These are phyloP conservation scores for Ophiosphaerella narmari DNA, from an alignment of 2,329 filamentous ascomycete species.

Conservation along the genomic window DNA sequence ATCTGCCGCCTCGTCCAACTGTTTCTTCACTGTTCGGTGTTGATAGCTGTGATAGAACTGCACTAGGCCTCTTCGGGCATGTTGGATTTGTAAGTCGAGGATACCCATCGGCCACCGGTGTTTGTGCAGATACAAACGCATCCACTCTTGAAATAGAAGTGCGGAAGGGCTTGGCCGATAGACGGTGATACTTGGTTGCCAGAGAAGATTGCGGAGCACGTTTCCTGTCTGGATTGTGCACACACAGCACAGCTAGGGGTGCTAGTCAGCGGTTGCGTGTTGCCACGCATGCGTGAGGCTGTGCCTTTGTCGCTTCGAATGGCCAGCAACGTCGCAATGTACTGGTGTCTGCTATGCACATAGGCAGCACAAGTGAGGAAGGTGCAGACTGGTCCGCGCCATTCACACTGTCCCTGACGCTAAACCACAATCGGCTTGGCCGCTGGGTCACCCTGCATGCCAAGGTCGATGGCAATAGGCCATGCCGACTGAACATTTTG, in stretches of 20 bases:
- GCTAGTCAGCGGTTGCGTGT: background rate
- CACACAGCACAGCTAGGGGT: too few species aligned
- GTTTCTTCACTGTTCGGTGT: too few species aligned
- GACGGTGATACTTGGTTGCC: too few species aligned
- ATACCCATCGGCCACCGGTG: too few species aligned
- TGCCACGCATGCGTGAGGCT: background rate
- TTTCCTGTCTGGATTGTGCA: too few species aligned
- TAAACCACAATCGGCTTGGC: conserved; percentile 6
- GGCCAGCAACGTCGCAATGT: background rate
- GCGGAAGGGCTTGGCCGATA: too few species aligned
- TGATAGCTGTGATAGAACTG: too few species aligned
- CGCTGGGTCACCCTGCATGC: conserved; percentile 14
- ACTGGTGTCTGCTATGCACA: background rate
- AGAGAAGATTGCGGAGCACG: too few species aligned
- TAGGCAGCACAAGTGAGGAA: background rate
- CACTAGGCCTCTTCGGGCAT: too few species aligned
- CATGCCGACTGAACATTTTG: conserved; percentile 14
- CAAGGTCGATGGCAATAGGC: conserved; percentile 16
- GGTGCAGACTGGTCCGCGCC: conserved; percentile 5
- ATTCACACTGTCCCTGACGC: conserved; percentile 19
- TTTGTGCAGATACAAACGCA: too few species aligned
- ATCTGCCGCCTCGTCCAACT: background rate
- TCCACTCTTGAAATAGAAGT: too few species aligned
- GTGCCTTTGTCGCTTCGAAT: background rate
- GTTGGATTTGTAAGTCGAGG: too few species aligned